These are phyloP conservation scores for Entomortierella lignicola DNA, from an alignment of 192 early-diverging fungal genomes.

Conservation along the genomic window DNA sequence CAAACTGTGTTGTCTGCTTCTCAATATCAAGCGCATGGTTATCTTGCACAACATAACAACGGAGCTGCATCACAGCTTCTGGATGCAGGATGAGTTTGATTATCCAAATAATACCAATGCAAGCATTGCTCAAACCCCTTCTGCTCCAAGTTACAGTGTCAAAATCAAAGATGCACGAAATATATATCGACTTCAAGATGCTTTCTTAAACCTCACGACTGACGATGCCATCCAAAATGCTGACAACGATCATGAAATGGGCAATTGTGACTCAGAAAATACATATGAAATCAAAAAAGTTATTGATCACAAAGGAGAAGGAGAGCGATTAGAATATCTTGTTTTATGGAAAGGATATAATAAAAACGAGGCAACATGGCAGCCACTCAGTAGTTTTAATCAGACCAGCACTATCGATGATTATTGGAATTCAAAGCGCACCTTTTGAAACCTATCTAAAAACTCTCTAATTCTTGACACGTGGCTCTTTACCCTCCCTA, in stretches of 20 bases:
- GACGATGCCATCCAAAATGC: not conserved
- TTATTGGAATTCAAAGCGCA: not conserved
- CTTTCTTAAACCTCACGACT: not conserved
- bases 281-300: not conserved
- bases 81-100: constrained; percentile 32
- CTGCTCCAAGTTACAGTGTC: constrained; percentile 3
- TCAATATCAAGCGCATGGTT: constrained; percentile 39
- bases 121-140: not conserved
- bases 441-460: too few relatives aligned
- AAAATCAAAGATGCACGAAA: constrained; percentile 7
- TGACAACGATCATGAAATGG: constrained; percentile 1
- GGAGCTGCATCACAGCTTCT: constrained; percentile 21
- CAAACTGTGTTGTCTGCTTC: constrained; percentile 27
- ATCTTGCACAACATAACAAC: constrained; percentile 20
- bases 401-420: not conserved
- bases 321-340: not conserved
- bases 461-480: too few relatives aligned
- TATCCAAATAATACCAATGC: constrained; percentile 9
- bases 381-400: not conserved
- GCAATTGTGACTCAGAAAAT: not conserved
- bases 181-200: constrained; percentile 2
- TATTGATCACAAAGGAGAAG: not conserved
- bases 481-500: too few relatives aligned
- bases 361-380: not conserved
- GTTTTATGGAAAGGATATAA: constrained; percentile 4